Evolutionary conservation across 2,329 filamentous ascomycete species (phyloP).

Genomic region (Fusarium sp.): DNA sequence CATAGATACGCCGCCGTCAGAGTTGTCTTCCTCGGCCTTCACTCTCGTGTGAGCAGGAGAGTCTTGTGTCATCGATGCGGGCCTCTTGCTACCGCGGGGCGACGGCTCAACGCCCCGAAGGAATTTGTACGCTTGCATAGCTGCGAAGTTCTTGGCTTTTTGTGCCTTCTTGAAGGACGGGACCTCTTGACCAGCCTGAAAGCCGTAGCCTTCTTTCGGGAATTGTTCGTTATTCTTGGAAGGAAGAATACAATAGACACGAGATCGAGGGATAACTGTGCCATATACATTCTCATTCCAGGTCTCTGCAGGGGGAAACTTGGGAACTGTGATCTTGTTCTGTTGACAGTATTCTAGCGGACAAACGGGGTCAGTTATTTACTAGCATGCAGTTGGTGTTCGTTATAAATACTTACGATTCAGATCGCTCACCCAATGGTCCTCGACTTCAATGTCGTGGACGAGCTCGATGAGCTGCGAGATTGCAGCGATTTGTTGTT

Average conservation of each 20-base stretch:
- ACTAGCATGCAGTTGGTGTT: background rate
- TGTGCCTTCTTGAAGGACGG: slow-evolving; percentile 65
- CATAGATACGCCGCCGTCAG: slow-evolving; percentile 21
- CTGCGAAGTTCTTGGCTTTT: slow-evolving; percentile 68
- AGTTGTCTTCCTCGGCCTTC: slow-evolving; percentile 35
- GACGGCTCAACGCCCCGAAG: slow-evolving; percentile 8
- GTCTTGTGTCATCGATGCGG: slow-evolving; percentile 12
- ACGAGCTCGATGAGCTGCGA: slow-evolving; percentile 55
- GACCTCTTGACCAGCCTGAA: slow-evolving; percentile 43
- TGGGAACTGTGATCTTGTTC: background rate
- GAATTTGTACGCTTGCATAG: slow-evolving; percentile 58
- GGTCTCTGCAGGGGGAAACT: slow-evolving; percentile 19
- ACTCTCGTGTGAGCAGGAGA: slow-evolving; percentile 25
- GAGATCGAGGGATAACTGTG: slow-evolving; percentile 45
- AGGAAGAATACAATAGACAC: slow-evolving; percentile 47
- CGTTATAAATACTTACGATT: slow-evolving; percentile 41
- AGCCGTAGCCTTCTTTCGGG: slow-evolving; percentile 55
- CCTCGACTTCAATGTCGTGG: slow-evolving; percentile 49
- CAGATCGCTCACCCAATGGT: slow-evolving; percentile 52
- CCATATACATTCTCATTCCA: slow-evolving; percentile 39
- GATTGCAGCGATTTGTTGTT: slow-evolving; percentile 59
- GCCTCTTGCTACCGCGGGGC: slow-evolving; percentile 20
- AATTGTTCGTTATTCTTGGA: slow-evolving; percentile 44
- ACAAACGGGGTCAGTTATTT: background rate
- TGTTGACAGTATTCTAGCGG: slow-evolving; percentile 35